Conservation (phyloP, 257 asterid species). For the Striga asiatica region DNA sequence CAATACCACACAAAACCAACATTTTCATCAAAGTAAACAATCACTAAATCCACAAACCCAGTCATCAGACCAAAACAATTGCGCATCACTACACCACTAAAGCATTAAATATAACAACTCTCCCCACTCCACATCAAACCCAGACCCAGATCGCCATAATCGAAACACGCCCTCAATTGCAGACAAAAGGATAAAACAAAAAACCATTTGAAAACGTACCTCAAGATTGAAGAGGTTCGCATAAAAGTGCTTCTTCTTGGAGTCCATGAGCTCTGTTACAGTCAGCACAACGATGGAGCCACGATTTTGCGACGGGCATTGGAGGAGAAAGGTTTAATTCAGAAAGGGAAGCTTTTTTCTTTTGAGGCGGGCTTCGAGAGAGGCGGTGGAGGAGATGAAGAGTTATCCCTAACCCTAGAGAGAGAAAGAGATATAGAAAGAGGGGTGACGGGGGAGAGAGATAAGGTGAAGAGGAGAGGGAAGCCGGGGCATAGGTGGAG, state of each 20-base stretch:
- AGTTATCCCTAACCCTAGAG: slow-evolving; percentile 57
- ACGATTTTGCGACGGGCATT: slow-evolving; percentile 47
- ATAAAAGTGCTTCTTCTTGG: slow-evolving; percentile 47
- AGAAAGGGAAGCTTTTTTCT: slow-evolving; percentile 11
- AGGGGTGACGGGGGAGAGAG: slow-evolving; percentile 21
- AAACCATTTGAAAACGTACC: slow-evolving; percentile 32
- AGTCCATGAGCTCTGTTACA: slow-evolving; percentile 55
- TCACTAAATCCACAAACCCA: slow-evolving; percentile 4
- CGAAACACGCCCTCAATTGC: slow-evolving; percentile 16
- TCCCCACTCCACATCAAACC: slow-evolving; percentile 11
- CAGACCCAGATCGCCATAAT: slow-evolving; percentile 13
- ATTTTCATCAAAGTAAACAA: slow-evolving; percentile 5
- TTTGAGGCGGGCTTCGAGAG: slow-evolving; percentile 10
- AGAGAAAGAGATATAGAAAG: slow-evolving; percentile 10
- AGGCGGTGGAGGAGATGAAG: slow-evolving; percentile 8
- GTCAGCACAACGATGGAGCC: slow-evolving; percentile 17
- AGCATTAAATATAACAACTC: neutral
- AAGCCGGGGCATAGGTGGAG: slow-evolving; percentile 41
- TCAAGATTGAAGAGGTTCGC: slow-evolving; percentile 94
- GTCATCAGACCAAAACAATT: slow-evolving; percentile 11
- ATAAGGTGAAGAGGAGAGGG: slow-evolving; percentile 34
- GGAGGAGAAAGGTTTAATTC: slow-evolving; percentile 18
- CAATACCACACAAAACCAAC: slow-evolving; percentile 20
- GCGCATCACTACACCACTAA: slow-evolving; percentile 10
- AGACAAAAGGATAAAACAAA: neutral